phyloP scores from a whole-genome alignment of 2,329 filamentous ascomycete genomes.

The Aureobasidium pullulans region DNA sequence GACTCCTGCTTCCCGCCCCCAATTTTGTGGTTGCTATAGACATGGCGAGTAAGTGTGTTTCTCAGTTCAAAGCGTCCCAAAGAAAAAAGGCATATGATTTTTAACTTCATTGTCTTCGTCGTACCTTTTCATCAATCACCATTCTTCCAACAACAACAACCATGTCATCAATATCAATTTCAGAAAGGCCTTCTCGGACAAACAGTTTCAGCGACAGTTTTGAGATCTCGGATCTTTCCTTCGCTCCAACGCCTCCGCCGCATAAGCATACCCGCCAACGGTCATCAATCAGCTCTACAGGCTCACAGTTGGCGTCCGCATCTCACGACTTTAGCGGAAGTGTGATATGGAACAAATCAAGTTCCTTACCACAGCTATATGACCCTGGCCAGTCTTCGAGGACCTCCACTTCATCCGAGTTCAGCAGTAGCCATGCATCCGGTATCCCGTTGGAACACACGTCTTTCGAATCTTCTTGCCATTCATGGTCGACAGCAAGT shows the following conservation, averaged over 20 bases:
- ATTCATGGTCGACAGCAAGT: conserved; percentile 2
- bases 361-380: not conserved
- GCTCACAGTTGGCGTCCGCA: not conserved
- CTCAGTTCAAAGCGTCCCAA: not conserved
- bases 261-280: not conserved
- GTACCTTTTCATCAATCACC: not conserved
- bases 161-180: not conserved
- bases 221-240: not conserved
- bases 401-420: not conserved
- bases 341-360: conserved; percentile 8
- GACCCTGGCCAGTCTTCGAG: not conserved
- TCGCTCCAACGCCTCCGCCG: not conserved
- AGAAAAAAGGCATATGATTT: not conserved
- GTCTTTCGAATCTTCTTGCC: not conserved
- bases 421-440: not conserved
- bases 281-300: not conserved
- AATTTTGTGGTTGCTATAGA: conserved; percentile 11
- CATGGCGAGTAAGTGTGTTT: conserved; percentile 7
- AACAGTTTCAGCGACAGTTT: conserved; percentile 1
- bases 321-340: not conserved
- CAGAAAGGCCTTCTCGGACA: not conserved
- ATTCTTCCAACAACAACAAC: not conserved
- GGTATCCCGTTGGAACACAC: not conserved
- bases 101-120: not conserved
- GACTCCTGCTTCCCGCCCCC: conserved; percentile 6